Base-by-base conservation (phyloP, 108 stramenopile species). In the Cyclotella atomus region DNA sequence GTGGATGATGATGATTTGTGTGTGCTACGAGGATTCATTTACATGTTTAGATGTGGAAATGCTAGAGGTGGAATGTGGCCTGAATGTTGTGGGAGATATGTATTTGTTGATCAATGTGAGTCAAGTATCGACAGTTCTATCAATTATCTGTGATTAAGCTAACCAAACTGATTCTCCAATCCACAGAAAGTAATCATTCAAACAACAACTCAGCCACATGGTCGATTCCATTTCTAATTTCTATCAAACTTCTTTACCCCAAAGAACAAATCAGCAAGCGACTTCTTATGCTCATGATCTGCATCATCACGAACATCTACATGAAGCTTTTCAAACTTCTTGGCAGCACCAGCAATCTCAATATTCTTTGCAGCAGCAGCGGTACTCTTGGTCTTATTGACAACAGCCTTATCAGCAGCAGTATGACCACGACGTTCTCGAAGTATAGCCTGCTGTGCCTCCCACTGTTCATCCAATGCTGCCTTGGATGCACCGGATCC, bases 401-500 rank as follows among this genome's bases (percentile, higher is more conserved):
- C 29, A 59, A 19, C 14, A 33, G 56, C 2, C 19, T 30, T 59
- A 30, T 33, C 56, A n/a, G 15, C 61, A 44, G n/a, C 23, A n/a
- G n/a, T n/a, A 20, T 62, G 41, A 43, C 61, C 61, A 7, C 24
- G 45, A 15, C 65, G n/a, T n/a, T 33, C 32, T 66, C 65, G 20
- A 14, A 57, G 16, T n/a, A 57, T 41, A 4, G 32, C 55, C 55
- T 56, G 55, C 30, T 69, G 54, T 32, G 20, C 33, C 50, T 50
- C 50, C 66, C 66, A 67, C 34, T 69, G 55, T 20, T 69, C 55
- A 44, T 71, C 59, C 36, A 45, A 20, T 20, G 45, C 59, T 47
- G 46, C 44, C 43, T 61, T 71, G 16, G 68, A 41, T 8, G 36
- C 59, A n/a, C 59, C 59, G n/a, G 57, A 71, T 28, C 70, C 70